Evolutionary conservation across 2,329 filamentous ascomycete species (phyloP).

Genomic region (Rutstroemia sydowiana): DNA sequence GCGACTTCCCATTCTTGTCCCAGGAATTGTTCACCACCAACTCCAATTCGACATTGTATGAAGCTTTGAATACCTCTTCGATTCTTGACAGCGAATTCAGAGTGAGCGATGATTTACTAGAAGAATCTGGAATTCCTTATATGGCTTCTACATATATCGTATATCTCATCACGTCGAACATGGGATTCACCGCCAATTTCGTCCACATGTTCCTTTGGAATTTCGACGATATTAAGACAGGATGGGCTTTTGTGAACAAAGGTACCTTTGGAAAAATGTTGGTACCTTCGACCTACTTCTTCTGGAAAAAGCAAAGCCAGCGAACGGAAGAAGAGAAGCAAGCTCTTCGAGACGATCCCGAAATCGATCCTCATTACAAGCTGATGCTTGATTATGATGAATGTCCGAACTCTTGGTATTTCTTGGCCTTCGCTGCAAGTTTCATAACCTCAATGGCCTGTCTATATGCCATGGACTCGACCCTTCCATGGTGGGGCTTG

Average conservation of each 20-base stretch:
- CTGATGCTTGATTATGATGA: constrained; percentile 42
- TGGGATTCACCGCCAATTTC: constrained; percentile 40
- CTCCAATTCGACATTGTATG: constrained; percentile 32
- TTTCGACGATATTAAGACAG: constrained; percentile 33
- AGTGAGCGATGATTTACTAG: constrained; percentile 33
- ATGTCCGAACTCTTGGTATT: constrained; percentile 53
- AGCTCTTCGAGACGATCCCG: constrained; percentile 12
- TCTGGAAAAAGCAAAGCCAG: constrained; percentile 12
- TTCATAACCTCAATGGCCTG: constrained; percentile 33
- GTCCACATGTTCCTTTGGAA: constrained; percentile 38
- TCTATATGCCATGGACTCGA: constrained; percentile 53
- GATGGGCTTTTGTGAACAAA: constrained; percentile 25
- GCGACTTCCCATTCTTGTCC: constrained; percentile 37
- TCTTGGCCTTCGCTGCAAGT: constrained; percentile 36
- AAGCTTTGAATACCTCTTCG: constrained; percentile 36
- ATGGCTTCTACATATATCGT: constrained; percentile 35
- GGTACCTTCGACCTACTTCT: constrained; percentile 23
- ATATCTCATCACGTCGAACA: constrained; percentile 38
- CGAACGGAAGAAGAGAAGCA: constrained; percentile 14
- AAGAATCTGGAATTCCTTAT: constrained; percentile 34
- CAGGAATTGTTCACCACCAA: constrained; percentile 34
- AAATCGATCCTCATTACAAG: constrained; percentile 36
- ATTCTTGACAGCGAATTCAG: constrained; percentile 35
- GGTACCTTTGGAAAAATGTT: constrained; percentile 14
- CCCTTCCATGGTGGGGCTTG: constrained; percentile 25